These are phyloP conservation scores for Deinandra increscens DNA, from an alignment of 129 eudicot species.

Conservation along the genomic window DNA sequence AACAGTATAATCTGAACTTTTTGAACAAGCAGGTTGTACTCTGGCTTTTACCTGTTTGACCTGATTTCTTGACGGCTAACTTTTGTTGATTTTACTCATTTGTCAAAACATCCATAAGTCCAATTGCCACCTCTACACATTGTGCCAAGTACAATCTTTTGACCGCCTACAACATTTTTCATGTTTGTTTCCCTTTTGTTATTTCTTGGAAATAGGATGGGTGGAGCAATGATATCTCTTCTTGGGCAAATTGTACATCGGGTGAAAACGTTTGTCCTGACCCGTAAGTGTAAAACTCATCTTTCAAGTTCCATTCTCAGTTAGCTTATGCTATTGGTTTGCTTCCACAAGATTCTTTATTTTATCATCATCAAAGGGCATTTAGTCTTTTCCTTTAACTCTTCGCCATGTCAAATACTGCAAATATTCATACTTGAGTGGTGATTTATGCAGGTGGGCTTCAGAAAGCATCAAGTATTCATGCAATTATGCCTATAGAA, in stretches of 20 bases:
- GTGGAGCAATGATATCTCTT: constrained; percentile 49
- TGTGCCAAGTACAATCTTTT: constrained; percentile 1
- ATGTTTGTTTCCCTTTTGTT: not conserved
- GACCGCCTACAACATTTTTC: not conserved
- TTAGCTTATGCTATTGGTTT: not conserved
- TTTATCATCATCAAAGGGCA: constrained; percentile 2
- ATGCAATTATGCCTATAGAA: constrained; percentile 90
- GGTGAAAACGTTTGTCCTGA: constrained; percentile 78
- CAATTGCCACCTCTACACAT: too few species aligned
- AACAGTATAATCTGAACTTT: not conserved
- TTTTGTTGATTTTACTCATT: too few species aligned
- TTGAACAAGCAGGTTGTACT: not conserved
- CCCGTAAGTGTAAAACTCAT: constrained; percentile 55
- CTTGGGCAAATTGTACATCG: constrained; percentile 59
- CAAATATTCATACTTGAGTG: not conserved
- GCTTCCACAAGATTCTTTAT: constrained; percentile 1
- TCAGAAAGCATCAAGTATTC: constrained; percentile 81
- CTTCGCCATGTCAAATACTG: not conserved
- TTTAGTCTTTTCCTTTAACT: not conserved
- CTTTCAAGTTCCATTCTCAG: not conserved
- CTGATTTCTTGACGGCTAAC: not conserved
- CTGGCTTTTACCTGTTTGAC: not conserved
- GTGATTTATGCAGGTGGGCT: constrained; percentile 72
- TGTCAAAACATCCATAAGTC: too few species aligned
- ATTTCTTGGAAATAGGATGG: constrained; percentile 47